These are phyloP conservation scores for Ogataea zsoltii DNA, from an alignment of 805 yeast genomes.

Conservation along the genomic window DNA sequence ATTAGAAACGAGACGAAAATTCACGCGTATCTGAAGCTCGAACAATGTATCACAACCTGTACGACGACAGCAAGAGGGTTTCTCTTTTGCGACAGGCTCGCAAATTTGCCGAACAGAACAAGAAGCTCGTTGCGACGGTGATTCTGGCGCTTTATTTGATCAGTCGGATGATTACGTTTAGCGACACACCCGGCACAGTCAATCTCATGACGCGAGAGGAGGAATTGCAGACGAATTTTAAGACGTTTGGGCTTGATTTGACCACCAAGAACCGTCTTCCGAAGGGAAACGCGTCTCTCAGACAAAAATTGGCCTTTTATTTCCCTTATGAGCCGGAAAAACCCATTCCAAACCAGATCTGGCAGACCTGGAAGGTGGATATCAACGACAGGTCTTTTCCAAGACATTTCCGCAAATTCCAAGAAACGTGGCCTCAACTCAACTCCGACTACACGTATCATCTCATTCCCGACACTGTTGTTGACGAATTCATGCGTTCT, in stretches of 20 bases:
- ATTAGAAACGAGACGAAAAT: no score
- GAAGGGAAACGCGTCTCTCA: constrained; percentile 24
- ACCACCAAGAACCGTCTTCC: constrained; percentile 19
- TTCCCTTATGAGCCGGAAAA: constrained; percentile 71
- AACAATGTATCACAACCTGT: constrained; percentile 3
- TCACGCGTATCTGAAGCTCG: no score
- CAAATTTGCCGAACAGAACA: constrained; percentile 6
- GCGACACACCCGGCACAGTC: background rate
- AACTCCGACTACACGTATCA: constrained; percentile 72
- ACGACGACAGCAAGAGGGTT: constrained; percentile 13
- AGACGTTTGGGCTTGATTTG: constrained; percentile 14
- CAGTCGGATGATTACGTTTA: constrained; percentile 5
- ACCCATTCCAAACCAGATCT: constrained; percentile 74
- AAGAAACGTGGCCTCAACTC: constrained; percentile 61
- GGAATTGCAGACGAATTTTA: constrained; percentile 19
- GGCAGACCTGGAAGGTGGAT: constrained; percentile 94
- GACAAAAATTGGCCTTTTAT: constrained; percentile 65
- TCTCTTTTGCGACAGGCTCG: background rate
- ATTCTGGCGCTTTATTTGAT: constrained; percentile 10
- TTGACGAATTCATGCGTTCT: constrained; percentile 55
- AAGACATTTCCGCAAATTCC: constrained; percentile 46
- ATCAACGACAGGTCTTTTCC: constrained; percentile 59
- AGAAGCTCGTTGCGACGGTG: constrained; percentile 9
- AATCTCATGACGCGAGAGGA: constrained; percentile 3
- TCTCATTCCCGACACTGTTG: constrained; percentile 62